Conservation (phyloP, 768 basidiomycete genomes). For the Pulveroboletus sp. region DNA sequence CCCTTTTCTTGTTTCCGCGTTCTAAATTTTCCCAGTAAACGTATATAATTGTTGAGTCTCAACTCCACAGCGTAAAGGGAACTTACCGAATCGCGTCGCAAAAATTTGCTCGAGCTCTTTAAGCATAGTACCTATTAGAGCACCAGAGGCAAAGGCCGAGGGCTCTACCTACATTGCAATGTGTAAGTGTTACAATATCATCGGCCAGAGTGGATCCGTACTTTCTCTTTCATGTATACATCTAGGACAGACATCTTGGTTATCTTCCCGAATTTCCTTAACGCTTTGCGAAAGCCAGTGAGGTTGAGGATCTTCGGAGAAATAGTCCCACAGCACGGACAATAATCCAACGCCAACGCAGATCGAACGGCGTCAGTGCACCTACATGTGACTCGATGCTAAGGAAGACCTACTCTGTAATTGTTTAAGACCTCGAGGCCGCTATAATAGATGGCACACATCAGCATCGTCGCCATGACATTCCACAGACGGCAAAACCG, state of each 20-base stretch:
- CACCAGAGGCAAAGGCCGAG: slow-evolving; percentile 64
- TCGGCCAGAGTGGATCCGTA: slow-evolving; percentile 20
- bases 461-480: slow-evolving; percentile 9
- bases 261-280: slow-evolving; percentile 84
- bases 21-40: slow-evolving; percentile 31
- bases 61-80: not conserved
- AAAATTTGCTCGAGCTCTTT: slow-evolving; percentile 75
- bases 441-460: slow-evolving; percentile 33
- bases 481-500: not conserved
- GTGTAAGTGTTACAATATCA: not conserved
- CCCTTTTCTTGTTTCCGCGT: slow-evolving; percentile 77
- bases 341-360: not conserved
- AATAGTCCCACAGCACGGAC: not conserved
- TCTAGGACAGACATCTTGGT: slow-evolving; percentile 71
- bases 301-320: slow-evolving; percentile 70
- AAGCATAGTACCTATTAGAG: slow-evolving; percentile 62
- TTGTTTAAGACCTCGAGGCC: slow-evolving; percentile 84
- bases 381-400: not conserved
- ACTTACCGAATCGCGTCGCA: slow-evolving; percentile 72
- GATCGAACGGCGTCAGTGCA: not conserved
- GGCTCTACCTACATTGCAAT: slow-evolving; percentile 53
- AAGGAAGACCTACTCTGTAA: slow-evolving; percentile 62
- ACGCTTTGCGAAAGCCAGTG: slow-evolving; percentile 83
- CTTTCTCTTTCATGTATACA: slow-evolving; percentile 80
- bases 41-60: not conserved